These are phyloP conservation scores for Fragilariopsis cylindrus DNA, from an alignment of 108 stramenopile species.

Conservation along the genomic window DNA sequence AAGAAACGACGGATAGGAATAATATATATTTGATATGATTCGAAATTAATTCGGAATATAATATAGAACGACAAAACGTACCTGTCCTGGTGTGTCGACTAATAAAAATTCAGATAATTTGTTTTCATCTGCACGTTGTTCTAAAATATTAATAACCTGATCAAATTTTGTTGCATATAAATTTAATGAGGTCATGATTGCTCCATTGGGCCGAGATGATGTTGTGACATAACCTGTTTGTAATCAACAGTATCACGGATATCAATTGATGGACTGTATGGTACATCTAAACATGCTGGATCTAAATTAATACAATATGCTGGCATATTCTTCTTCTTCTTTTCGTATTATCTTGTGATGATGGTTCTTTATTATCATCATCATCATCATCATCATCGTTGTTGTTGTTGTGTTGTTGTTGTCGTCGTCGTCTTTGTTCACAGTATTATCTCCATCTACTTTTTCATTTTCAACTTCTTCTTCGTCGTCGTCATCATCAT, in stretches of 20 bases:
- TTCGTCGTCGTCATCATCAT: conserved; percentile 31
- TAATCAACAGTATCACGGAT: conserved; percentile 99
- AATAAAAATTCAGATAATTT: conserved; percentile 77
- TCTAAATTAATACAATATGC: conserved; percentile 97
- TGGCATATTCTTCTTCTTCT: conserved; percentile 24
- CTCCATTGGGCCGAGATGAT: conserved; percentile 99
- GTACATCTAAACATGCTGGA: conserved; percentile 92
- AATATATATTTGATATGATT: too few species aligned
- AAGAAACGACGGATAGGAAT: too few species aligned
- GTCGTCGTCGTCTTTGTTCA: not conserved
- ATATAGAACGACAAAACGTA: too few species aligned
- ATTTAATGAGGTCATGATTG: conserved; percentile 97
- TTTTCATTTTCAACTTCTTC: conserved; percentile 20
- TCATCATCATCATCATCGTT: not conserved
- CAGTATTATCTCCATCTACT: conserved; percentile 3
- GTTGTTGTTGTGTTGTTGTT: conserved; percentile 14
- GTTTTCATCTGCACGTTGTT: conserved; percentile 64
- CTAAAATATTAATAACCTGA: conserved; percentile 93
- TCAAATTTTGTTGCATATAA: conserved; percentile 99
- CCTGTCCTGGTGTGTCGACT: conserved; percentile 98
- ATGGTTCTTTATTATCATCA: not conserved
- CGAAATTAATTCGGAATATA: too few species aligned
- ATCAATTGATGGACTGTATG: conserved; percentile 95
- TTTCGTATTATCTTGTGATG: conserved; percentile 6
- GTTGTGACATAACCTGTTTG: conserved; percentile 98